A percentile compares a stretch with the other conserved stretches of the same genome.
phyloP scores from a whole-genome alignment of 2,329 filamentous ascomycete genomes.

The Microcyclospora tardicrescens region DNA sequence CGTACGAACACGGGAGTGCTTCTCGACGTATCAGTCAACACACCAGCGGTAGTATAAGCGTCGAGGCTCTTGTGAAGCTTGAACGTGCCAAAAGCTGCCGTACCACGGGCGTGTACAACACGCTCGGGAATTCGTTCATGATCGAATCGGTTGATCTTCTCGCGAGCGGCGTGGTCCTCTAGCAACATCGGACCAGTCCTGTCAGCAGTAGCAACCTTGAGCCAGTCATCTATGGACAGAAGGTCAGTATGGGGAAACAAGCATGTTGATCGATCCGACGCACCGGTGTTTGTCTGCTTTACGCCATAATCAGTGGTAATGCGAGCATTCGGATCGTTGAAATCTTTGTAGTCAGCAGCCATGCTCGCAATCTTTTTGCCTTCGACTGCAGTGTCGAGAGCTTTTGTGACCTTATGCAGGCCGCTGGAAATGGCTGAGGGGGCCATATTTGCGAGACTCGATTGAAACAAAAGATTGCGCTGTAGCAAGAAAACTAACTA shows the following conservation, averaged over 20 bases:
- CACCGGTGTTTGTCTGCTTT: constrained; percentile 50
- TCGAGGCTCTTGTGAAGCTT: constrained; percentile 49
- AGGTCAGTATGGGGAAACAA: not conserved
- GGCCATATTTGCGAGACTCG: constrained; percentile 7
- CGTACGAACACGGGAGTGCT: constrained; percentile 57
- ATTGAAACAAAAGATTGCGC: too few species aligned
- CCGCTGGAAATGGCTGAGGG: constrained; percentile 11
- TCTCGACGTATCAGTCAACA: constrained; percentile 55
- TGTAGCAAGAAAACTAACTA: too few species aligned
- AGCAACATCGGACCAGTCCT: constrained; percentile 54
- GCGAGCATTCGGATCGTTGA: constrained; percentile 39
- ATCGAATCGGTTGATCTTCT: constrained; percentile 70
- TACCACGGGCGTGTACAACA: constrained; percentile 54
- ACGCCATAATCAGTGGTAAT: constrained; percentile 70
- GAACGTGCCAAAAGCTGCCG: constrained; percentile 54
- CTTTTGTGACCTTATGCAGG: constrained; percentile 17
- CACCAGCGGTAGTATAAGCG: constrained; percentile 49
- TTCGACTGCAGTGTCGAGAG: constrained; percentile 22
- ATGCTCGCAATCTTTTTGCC: constrained; percentile 49
- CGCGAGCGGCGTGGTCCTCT: constrained; percentile 59
- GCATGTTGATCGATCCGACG: not conserved
- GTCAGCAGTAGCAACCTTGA: constrained; percentile 50
- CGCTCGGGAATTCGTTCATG: constrained; percentile 58
- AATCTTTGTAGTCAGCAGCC: constrained; percentile 44
- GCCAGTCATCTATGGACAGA: constrained; percentile 52